Base-by-base conservation (phyloP, 352 stramenopile species). In the Globisporangium barbulae region DNA sequence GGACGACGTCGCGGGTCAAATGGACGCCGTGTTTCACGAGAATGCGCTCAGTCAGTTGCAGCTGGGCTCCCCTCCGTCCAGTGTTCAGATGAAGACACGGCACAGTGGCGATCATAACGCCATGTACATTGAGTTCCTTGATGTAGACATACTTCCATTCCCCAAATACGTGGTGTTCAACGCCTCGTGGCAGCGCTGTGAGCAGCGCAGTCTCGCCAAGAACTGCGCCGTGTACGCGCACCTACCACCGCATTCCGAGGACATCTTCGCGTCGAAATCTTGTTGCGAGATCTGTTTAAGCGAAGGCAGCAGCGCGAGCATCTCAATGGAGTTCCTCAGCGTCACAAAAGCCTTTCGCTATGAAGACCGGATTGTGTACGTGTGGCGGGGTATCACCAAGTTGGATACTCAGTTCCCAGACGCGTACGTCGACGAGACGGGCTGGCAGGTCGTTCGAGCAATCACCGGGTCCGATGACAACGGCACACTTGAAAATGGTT, bases 61-160 rank as follows among this genome's bases (percentile, higher is more conserved):
- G 22, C n/a, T 54, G 15, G 48, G 13, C 22, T 54, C 25, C 13
- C 22, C 48, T 17, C 22, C 53, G 10, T 48, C 53, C 8, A 30
- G 30, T 5, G 53, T 31, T 9, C 53, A 59, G 53, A 47, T 59
- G n/a, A 59, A 59, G 19, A 31, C n/a, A 2, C 33, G 33, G 9
- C 7, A 31, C 4, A n/a, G 31, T 33, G 10, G 2, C 19, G 33
- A 21, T 28, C 30, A 30, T 19, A 31, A 58, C n/a, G 19, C 53
- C 3, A 42, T 47, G 53, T 59, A 47, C 31, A 59, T 59, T 59
- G 53, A 59, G 33, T 45, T 59, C n/a, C 33, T 59, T 13, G 39
- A 59, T 8, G 33, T 35, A 4, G 53, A 59, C 53, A 33, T 59
- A 9, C 31, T 59, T 10, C n/a, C 31, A 21, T 54, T 54, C 48